Base-by-base conservation (phyloP, 257 asterid species). In the Ligustrum vulgare region DNA sequence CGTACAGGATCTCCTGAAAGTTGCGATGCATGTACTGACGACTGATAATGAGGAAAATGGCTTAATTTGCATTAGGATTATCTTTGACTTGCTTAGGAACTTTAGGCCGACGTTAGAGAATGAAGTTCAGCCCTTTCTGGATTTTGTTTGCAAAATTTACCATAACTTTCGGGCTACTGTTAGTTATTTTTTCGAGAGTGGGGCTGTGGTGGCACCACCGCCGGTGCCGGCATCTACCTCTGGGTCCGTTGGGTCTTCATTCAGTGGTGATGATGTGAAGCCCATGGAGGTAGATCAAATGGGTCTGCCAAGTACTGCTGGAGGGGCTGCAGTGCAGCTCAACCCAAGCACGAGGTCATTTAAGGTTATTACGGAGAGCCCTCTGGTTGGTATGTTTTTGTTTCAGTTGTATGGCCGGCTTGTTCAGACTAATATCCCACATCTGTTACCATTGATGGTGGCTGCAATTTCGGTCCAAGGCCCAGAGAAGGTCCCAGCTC, bases 101-200 rank as follows among this genome's bases (percentile, higher is more conserved):
- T 95, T 92, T 82, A 85, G 97, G 78, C 98, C 99, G 16, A 87
- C 93, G 49, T 81, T 86, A 77, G 99, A 95, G 88, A 83, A 88
- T 68, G 98, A 95, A 79, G 99, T 95, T 82, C 99, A 95, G 87
- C 99, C 99, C 39, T 93, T 93, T 86, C 84, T 95, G 78, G 98
- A 95, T 85, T 95, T 95, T 74, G 98, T 95, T 74, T 93, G 98
- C 93, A 91, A 88, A 82, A 93, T 95, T 82, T 95, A 95, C 83
- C 96, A 89, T 89, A 95, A 95, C 36, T 95, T 95, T 81, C 89
- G 91, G 87, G 88, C 85, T 51, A 95, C 99, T 43, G 98, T 86
- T 70, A 91, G 83, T 87, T 91, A 95, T 83, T 95, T 93, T 87
- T 93, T 95, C 64, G 99, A 95, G 88, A 91, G 92, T 78, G 99